Evolutionary conservation across 1,139 yeast species (phyloP).

Genomic region (Diutina siamensis): DNA sequence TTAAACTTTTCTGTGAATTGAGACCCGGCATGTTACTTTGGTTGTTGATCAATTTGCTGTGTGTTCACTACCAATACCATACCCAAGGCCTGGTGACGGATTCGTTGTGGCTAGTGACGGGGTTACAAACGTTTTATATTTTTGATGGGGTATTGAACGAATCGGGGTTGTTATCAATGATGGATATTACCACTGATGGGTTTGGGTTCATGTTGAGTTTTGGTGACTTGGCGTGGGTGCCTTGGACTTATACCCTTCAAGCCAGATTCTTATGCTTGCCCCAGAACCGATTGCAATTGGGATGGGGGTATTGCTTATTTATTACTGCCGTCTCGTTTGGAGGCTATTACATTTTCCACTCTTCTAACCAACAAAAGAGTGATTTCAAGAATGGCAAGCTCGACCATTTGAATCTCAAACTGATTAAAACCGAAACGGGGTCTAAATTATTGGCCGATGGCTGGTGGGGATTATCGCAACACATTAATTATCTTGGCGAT

Average conservation of each 20-base stretch:
- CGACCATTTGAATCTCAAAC: conserved; percentile 39
- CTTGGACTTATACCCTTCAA: conserved; percentile 83
- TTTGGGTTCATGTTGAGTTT: conserved; percentile 93
- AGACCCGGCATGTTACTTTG: conserved; percentile 91
- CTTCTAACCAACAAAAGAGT: conserved; percentile 77
- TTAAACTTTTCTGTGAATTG: conserved; percentile 84
- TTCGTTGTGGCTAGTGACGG: conserved; percentile 57
- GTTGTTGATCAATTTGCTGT: conserved; percentile 67
- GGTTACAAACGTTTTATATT: conserved; percentile 71
- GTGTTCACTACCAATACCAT: conserved; percentile 72
- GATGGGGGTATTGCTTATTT: conserved; percentile 24
- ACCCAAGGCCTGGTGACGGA: conserved; percentile 50
- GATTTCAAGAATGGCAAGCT: conserved; percentile 72
- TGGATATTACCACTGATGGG: conserved; percentile 93
- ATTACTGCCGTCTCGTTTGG: conserved; percentile 31
- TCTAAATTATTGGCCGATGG: conserved; percentile 78
- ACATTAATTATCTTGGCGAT: conserved; percentile 91
- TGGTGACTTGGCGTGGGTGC: conserved; percentile 92
- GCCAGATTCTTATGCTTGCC: conserved; percentile 62
- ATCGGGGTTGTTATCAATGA: conserved; percentile 83
- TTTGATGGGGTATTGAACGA: conserved; percentile 90
- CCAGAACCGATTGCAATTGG: conserved; percentile 45
- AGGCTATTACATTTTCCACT: conserved; percentile 78
- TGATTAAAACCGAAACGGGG: conserved; percentile 64
- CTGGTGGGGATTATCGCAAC: conserved; percentile 94